phyloP scores from a whole-genome alignment of 768 basidiomycete species.

The Tylopilus plumbeoviolaceoides region DNA sequence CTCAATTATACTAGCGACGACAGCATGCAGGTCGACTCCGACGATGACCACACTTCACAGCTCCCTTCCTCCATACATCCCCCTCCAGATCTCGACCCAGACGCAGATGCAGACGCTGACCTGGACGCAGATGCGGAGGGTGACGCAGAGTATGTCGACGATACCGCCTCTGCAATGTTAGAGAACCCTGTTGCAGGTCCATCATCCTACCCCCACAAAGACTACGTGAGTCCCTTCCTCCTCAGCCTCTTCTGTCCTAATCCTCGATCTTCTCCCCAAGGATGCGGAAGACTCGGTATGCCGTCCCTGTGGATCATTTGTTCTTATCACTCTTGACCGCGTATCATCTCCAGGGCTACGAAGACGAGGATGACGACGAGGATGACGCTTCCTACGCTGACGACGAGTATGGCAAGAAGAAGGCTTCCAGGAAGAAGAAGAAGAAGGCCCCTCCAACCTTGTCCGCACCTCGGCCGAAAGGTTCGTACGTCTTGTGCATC shows the following conservation, averaged over 20 bases:
- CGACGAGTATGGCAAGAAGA: slow-evolving; percentile 72
- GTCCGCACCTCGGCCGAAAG: slow-evolving; percentile 51
- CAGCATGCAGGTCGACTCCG: slow-evolving; percentile 73
- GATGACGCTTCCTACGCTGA: slow-evolving; percentile 78
- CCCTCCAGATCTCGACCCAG: slow-evolving; percentile 36
- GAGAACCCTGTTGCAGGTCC: slow-evolving; percentile 36
- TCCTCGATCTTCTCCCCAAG: slow-evolving; percentile 9
- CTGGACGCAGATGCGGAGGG: slow-evolving; percentile 39
- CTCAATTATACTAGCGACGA: slow-evolving; percentile 51
- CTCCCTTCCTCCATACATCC: slow-evolving; percentile 16
- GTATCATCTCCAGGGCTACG: slow-evolving; percentile 58
- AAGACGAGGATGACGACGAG: slow-evolving; percentile 62
- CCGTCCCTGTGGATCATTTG: slow-evolving; percentile 8
- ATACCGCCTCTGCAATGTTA: slow-evolving; percentile 35
- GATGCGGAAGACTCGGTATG: slow-evolving; percentile 32
- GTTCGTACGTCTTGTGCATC: slow-evolving; percentile 33
- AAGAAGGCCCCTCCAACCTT: slow-evolving; percentile 39
- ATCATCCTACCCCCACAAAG: slow-evolving; percentile 47
- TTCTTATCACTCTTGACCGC: slow-evolving; percentile 16
- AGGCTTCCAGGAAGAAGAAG: slow-evolving; percentile 66
- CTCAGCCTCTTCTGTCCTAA: slow-evolving; percentile 2
- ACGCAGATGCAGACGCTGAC: slow-evolving; percentile 59
- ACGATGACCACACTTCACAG: slow-evolving; percentile 33
- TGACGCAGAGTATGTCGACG: slow-evolving; percentile 39
- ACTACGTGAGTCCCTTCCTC: slow-evolving; percentile 49